phyloP scores from a whole-genome alignment of 2,329 filamentous ascomycete species.

The Fusarium xylarioides region DNA sequence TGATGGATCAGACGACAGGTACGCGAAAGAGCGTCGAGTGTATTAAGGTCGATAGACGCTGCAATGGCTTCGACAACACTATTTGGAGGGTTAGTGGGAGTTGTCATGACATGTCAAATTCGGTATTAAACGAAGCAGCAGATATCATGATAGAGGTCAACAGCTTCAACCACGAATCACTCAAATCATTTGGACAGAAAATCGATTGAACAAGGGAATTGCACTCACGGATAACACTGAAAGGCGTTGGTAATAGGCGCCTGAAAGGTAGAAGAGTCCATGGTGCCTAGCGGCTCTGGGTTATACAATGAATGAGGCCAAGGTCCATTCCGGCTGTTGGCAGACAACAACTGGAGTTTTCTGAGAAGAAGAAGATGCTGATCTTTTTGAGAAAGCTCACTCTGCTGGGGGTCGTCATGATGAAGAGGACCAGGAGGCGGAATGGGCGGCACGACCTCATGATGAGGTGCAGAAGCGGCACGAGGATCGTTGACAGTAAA shows the following conservation, averaged over 20 bases:
- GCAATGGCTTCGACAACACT: slow-evolving; percentile 83
- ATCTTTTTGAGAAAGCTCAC: slow-evolving; percentile 36
- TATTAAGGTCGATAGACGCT: slow-evolving; percentile 83
- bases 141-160: slow-evolving; percentile 25
- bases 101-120: slow-evolving; percentile 16
- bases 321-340: slow-evolving; percentile 41
- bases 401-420: slow-evolving; percentile 36
- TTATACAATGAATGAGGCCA: slow-evolving; percentile 42
- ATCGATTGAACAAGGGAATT: background rate
- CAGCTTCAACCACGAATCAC: background rate
- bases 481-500: slow-evolving; percentile 25
- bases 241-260: slow-evolving; percentile 40
- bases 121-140: background rate
- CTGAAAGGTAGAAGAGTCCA: slow-evolving; percentile 39
- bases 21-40: slow-evolving; percentile 81
- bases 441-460: slow-evolving; percentile 34
- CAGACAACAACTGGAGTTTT: slow-evolving; percentile 39
- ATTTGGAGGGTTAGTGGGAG: slow-evolving; percentile 33
- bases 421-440: slow-evolving; percentile 39
- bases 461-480: slow-evolving; percentile 34
- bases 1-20: slow-evolving; percentile 83
- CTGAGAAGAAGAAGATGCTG: slow-evolving; percentile 41
- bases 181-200: slow-evolving; percentile 1
- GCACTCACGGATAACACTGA: slow-evolving; percentile 42
- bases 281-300: slow-evolving; percentile 37